phyloP scores from a whole-genome alignment of 352 stramenopile species.

The Pythium phragmiticola region DNA sequence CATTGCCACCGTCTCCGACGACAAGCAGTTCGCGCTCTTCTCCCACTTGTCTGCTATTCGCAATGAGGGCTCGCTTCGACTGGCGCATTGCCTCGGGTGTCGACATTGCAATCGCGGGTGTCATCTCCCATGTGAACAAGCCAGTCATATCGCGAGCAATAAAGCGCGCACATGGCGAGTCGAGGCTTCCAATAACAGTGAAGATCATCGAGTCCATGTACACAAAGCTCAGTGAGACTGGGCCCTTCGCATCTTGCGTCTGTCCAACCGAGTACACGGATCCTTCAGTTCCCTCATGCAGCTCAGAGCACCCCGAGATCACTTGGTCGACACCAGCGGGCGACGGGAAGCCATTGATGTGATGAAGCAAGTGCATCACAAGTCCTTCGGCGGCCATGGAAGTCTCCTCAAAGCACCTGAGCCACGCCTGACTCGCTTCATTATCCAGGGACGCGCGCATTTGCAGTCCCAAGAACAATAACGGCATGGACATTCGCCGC shows the following conservation, averaged over 20 bases:
- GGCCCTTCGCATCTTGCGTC: constrained; percentile 27
- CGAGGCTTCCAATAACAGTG: constrained; percentile 76
- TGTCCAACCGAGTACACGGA: constrained; percentile 15
- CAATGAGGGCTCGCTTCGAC: constrained; percentile 16
- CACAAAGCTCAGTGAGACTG: constrained; percentile 74
- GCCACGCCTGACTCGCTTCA: constrained; percentile 63
- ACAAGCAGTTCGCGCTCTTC: constrained; percentile 38
- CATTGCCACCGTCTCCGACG: constrained; percentile 29
- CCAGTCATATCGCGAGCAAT: constrained; percentile 85
- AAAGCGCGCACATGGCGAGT: constrained; percentile 72
- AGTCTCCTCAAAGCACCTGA: constrained; percentile 86
- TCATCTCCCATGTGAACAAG: constrained; percentile 83
- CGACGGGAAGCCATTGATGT: constrained; percentile 85
- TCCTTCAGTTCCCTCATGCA: constrained; percentile 40
- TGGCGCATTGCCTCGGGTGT: constrained; percentile 12
- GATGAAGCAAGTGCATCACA: constrained; percentile 83
- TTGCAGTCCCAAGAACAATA: constrained; percentile 82
- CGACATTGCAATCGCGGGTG: constrained; percentile 13
- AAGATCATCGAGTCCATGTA: constrained; percentile 89
- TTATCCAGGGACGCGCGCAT: constrained; percentile 82
- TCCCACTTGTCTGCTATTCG: not conserved
- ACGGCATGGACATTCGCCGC: constrained; percentile 73
- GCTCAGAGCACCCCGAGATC: constrained; percentile 75
- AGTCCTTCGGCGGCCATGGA: constrained; percentile 77
- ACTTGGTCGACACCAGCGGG: constrained; percentile 83